These are phyloP conservation scores for Fusarium siculi DNA, from an alignment of 2,329 filamentous ascomycete species.

Conservation along the genomic window DNA sequence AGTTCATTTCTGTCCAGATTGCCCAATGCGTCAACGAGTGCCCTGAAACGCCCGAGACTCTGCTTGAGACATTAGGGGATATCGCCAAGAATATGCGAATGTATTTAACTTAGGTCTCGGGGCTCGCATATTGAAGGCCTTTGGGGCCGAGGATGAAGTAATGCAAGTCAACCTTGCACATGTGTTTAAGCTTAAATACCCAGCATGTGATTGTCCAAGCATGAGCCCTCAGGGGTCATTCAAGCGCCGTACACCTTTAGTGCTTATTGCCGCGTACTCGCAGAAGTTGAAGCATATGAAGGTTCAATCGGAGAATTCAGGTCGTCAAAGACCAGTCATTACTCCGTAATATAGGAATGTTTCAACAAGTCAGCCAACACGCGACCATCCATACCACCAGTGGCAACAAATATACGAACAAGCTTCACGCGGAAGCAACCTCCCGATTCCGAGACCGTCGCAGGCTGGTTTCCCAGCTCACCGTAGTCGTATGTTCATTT, in stretches of 20 bases:
- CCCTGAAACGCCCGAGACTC: background rate
- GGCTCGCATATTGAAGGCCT: background rate
- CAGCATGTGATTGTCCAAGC: background rate
- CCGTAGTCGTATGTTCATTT: background rate
- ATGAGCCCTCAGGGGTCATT: background rate
- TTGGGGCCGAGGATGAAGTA: background rate
- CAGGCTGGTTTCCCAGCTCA: background rate
- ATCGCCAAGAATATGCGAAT: background rate
- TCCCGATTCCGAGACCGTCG: background rate
- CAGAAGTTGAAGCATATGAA: background rate
- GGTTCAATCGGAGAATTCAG: background rate
- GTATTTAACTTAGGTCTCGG: fast-evolving
- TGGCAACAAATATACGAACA: background rate
- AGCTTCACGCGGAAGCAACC: background rate
- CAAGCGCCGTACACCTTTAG: background rate
- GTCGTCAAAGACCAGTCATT: background rate
- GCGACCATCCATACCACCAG: background rate
- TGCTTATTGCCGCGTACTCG: background rate
- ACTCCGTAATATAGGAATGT: background rate
- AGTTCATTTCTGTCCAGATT: fast-evolving
- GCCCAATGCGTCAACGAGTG: background rate
- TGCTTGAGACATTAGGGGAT: background rate
- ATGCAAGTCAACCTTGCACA: background rate
- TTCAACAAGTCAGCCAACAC: background rate
- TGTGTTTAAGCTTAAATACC: background rate